Conservation (phyloP, 495 filamentous ascomycete genomes). For the Podospora comata region DNA sequence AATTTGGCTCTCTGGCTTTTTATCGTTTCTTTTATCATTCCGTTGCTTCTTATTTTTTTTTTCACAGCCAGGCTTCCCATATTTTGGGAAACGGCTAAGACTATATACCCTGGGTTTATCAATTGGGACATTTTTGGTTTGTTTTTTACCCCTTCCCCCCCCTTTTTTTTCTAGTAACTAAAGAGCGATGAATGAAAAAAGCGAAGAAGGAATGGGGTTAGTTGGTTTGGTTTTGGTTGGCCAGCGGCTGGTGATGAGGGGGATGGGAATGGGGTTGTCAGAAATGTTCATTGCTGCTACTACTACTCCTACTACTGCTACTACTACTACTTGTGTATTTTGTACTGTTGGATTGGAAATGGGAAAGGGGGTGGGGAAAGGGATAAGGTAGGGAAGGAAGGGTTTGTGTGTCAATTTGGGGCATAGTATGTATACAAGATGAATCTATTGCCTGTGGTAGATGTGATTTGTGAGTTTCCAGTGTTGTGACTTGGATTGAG, state of each 20-base stretch:
- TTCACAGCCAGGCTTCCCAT: neutral
- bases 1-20: neutral
- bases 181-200: neutral
- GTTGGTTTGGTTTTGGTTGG: too few species aligned
- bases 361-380: too few species aligned
- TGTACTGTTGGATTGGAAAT: too few species aligned
- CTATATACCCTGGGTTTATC: constrained; percentile 9
- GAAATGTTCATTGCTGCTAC: too few species aligned
- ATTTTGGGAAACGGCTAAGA: neutral
- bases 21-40: neutral
- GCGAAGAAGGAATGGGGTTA: neutral
- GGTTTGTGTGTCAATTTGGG: neutral
- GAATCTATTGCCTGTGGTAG: neutral
- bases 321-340: too few species aligned
- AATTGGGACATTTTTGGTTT: neutral
- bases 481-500: neutral
- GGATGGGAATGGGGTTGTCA: too few species aligned
- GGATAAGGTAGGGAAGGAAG: too few species aligned
- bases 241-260: too few species aligned
- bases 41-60: neutral
- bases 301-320: too few species aligned
- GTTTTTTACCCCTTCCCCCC: neutral
- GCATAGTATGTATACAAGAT: neutral
- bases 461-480: neutral
- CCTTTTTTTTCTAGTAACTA: neutral